These are phyloP conservation scores for Allantophomopsis lycopodina DNA, from an alignment of 2,329 filamentous ascomycete species.

Conservation along the genomic window DNA sequence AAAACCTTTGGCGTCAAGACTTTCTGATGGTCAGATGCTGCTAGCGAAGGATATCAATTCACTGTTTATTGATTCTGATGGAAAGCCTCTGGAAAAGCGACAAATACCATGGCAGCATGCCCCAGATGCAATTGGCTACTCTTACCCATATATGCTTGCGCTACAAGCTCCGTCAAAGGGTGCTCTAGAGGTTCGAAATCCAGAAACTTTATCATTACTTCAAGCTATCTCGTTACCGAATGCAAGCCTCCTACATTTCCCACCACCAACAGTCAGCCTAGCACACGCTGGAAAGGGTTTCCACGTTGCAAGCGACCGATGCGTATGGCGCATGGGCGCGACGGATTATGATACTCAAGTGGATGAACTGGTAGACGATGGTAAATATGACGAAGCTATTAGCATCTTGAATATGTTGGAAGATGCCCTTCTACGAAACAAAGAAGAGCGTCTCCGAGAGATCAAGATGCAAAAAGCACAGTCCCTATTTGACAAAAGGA, in stretches of 20 bases:
- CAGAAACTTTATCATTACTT: constrained; percentile 77
- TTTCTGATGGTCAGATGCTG: constrained; percentile 73
- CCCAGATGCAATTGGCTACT: constrained; percentile 87
- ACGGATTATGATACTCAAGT: constrained; percentile 86
- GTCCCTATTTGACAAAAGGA: constrained; percentile 65
- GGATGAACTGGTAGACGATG: constrained; percentile 61
- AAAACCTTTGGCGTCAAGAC: constrained; percentile 71
- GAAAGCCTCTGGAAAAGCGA: constrained; percentile 66
- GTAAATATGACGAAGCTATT: constrained; percentile 78
- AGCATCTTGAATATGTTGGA: constrained; percentile 83
- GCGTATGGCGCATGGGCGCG: constrained; percentile 92
- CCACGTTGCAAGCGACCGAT: constrained; percentile 79
- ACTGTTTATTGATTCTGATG: constrained; percentile 74
- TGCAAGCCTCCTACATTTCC: constrained; percentile 77
- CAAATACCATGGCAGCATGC: constrained; percentile 88
- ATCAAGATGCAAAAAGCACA: constrained; percentile 90
- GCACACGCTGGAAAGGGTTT: constrained; percentile 95
- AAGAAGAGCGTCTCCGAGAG: constrained; percentile 65
- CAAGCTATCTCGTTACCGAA: constrained; percentile 75
- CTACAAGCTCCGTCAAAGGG: constrained; percentile 76
- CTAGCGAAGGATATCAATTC: constrained; percentile 98
- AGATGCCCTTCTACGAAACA: constrained; percentile 77
- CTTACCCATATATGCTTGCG: constrained; percentile 87
- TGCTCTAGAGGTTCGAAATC: constrained; percentile 79
- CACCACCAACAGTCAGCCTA: constrained; percentile 84